phyloP scores from a whole-genome alignment of 2,329 filamentous ascomycete species.

The Uncinocarpus reesii region DNA sequence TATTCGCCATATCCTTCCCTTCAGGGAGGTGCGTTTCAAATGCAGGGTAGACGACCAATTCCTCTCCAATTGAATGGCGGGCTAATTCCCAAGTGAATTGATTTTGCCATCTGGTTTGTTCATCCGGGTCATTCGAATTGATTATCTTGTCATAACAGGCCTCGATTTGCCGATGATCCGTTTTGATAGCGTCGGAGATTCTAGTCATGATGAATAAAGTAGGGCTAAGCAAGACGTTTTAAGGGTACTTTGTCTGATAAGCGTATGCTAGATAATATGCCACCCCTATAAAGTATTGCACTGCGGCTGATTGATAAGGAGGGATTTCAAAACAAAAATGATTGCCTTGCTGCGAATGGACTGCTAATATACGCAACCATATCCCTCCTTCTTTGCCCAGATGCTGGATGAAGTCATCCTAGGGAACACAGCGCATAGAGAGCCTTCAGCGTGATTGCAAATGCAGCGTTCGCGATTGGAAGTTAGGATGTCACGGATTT shows the following conservation, averaged over 20 bases:
- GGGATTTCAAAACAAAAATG: too few species aligned
- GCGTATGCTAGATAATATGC: too few species aligned
- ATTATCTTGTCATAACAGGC: slow-evolving; percentile 35
- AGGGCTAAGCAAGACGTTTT: background rate
- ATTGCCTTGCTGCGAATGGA: too few species aligned
- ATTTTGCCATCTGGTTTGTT: slow-evolving; percentile 38
- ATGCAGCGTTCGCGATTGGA: background rate
- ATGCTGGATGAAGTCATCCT: slow-evolving; percentile 1
- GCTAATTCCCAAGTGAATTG: slow-evolving; percentile 44
- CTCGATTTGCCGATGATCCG: slow-evolving; percentile 34
- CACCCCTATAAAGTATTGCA: too few species aligned
- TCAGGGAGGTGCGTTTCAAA: slow-evolving; percentile 40
- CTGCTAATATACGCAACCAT: slow-evolving; percentile 2
- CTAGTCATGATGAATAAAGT: slow-evolving; percentile 10
- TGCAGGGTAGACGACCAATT: slow-evolving; percentile 44
- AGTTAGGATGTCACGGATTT: background rate
- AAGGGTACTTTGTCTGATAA: too few species aligned
- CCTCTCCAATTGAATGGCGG: slow-evolving; percentile 41
- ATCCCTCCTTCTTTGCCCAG: too few species aligned
- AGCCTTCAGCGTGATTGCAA: slow-evolving; percentile 7
- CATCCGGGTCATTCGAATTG: slow-evolving; percentile 30
- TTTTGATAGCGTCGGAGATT: slow-evolving; percentile 29
- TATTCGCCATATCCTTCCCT: slow-evolving; percentile 38
- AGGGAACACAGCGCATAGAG: too few species aligned
- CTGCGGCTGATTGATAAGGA: too few species aligned